A percentile compares a stretch with the other conserved stretches of the same genome.
Conservation (phyloP, 192 early-diverging fungal genomes). For the Kappamyces sp. region DNA sequence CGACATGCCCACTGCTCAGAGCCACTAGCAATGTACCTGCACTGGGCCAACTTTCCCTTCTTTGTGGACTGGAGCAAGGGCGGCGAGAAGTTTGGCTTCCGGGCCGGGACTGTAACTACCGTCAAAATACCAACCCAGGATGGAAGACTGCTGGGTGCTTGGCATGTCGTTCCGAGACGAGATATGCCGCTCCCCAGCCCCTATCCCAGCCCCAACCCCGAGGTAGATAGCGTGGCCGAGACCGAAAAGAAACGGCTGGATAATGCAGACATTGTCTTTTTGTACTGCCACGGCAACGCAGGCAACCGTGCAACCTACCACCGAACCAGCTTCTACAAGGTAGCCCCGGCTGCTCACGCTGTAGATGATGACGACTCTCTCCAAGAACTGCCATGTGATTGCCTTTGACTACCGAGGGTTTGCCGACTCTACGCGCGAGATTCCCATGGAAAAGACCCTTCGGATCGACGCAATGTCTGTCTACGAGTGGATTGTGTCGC, state of each 20-base stretch:
- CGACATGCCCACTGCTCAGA: not conserved
- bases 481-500: constrained; percentile 34
- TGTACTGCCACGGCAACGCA: constrained; percentile 53
- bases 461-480: constrained; percentile 33
- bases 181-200: not conserved
- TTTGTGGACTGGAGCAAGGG: constrained; percentile 19
- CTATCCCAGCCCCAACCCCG: constrained; percentile 11
- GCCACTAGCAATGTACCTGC: constrained; percentile 23
- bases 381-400: constrained; percentile 32
- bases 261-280: constrained; percentile 28
- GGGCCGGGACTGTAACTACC: constrained; percentile 17
- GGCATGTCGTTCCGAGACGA: constrained; percentile 40
- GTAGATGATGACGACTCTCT: constrained; percentile 20
- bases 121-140: constrained; percentile 33
- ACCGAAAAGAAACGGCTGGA: constrained; percentile 8
- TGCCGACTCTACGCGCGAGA: constrained; percentile 37
- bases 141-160: constrained; percentile 29
- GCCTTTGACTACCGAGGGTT: constrained; percentile 52
- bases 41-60: constrained; percentile 29
- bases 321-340: constrained; percentile 32
- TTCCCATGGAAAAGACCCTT: constrained; percentile 32
- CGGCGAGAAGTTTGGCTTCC: constrained; percentile 32
- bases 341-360: not conserved
- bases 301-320: constrained; percentile 37
- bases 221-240: constrained; percentile 3